A percentile compares a stretch with the other conserved stretches of the same genome.
These are phyloP conservation scores for Erucastrum elatum DNA, from an alignment of 345 rosid genomes.

Conservation along the genomic window DNA sequence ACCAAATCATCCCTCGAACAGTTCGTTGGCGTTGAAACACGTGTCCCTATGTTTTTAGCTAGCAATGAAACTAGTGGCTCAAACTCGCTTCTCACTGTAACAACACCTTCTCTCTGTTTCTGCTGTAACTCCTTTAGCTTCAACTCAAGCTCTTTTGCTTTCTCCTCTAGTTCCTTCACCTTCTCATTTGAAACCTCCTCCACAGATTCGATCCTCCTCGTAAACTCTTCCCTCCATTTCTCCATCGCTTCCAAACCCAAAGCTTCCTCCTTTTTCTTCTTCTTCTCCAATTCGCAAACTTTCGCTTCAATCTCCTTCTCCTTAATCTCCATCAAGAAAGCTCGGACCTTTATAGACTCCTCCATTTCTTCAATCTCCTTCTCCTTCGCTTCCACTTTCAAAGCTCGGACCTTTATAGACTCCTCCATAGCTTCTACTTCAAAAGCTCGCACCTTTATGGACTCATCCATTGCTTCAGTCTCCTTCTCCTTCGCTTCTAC, in stretches of 20 bases:
- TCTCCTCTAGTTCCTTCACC: constrained; percentile 3
- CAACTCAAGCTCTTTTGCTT: constrained; percentile 28
- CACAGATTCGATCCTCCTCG: constrained; percentile 8
- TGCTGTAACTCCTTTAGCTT: constrained; percentile 19
- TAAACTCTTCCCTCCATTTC: constrained; percentile 9
- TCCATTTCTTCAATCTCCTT: too few relatives aligned
- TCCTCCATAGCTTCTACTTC: too few relatives aligned
- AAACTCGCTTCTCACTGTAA: constrained; percentile 5
- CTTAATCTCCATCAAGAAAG: not conserved
- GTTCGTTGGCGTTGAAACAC: not conserved
- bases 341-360: too few relatives aligned
- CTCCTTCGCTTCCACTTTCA: too few relatives aligned
- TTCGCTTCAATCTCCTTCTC: constrained; percentile 20
- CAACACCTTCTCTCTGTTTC: constrained; percentile 8
- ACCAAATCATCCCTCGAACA: constrained; percentile 23
- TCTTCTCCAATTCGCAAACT: constrained; percentile 29
- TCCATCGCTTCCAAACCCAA: constrained; percentile 11
- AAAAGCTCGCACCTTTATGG: too few relatives aligned
- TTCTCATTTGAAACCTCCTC: not conserved
- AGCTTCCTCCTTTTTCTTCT: constrained; percentile 28
- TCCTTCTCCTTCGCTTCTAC: too few relatives aligned
- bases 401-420: too few relatives aligned
- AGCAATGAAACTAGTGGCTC: constrained; percentile 24
- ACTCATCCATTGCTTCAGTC: too few relatives aligned
- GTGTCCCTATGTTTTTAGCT: constrained; percentile 11